Conservation (phyloP, 2,329 filamentous ascomycete genomes). For the Scleromitrula shiraiana region DNA sequence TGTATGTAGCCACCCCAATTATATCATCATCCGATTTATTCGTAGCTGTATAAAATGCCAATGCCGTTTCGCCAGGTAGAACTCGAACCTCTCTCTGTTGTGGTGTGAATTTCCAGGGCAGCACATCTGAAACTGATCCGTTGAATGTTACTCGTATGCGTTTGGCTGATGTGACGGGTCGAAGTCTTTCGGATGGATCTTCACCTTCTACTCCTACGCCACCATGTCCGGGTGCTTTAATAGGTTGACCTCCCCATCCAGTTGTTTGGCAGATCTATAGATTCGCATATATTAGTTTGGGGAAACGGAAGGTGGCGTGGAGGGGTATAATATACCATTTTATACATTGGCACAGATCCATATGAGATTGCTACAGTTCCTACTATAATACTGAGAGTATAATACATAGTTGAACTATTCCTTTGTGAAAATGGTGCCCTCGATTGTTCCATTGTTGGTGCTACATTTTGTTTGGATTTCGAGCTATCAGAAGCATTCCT, state of each 20-base stretch:
- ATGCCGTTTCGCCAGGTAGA: slow-evolving; percentile 87
- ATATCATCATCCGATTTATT: slow-evolving; percentile 88
- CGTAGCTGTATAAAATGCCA: slow-evolving; percentile 96
- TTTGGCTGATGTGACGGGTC: slow-evolving; percentile 71
- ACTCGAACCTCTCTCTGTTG: slow-evolving; percentile 96
- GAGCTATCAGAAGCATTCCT: slow-evolving; percentile 21
- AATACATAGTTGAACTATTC: slow-evolving; percentile 65
- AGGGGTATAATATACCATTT: slow-evolving; percentile 52
- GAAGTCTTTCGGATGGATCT: slow-evolving; percentile 68
- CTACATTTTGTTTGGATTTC: slow-evolving; percentile 24
- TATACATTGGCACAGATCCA: slow-evolving; percentile 78
- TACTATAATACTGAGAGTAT: slow-evolving; percentile 68
- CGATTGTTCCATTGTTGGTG: slow-evolving; percentile 56
- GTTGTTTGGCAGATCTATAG: slow-evolving; percentile 71
- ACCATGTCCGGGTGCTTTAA: slow-evolving; percentile 67
- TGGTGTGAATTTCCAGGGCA: slow-evolving; percentile 95
- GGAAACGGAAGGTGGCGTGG: neutral
- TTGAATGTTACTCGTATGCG: slow-evolving; percentile 95
- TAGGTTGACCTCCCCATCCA: slow-evolving; percentile 87
- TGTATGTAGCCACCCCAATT: slow-evolving; percentile 96
- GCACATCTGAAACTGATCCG: slow-evolving; percentile 85
- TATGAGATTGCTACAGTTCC: slow-evolving; percentile 75
- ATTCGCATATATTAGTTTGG: slow-evolving; percentile 9
- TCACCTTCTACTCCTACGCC: slow-evolving; percentile 41
- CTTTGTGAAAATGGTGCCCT: slow-evolving; percentile 55